Evolutionary conservation across 2,329 filamentous ascomycete species (phyloP).

Genomic region (Alternaria arbusti): DNA sequence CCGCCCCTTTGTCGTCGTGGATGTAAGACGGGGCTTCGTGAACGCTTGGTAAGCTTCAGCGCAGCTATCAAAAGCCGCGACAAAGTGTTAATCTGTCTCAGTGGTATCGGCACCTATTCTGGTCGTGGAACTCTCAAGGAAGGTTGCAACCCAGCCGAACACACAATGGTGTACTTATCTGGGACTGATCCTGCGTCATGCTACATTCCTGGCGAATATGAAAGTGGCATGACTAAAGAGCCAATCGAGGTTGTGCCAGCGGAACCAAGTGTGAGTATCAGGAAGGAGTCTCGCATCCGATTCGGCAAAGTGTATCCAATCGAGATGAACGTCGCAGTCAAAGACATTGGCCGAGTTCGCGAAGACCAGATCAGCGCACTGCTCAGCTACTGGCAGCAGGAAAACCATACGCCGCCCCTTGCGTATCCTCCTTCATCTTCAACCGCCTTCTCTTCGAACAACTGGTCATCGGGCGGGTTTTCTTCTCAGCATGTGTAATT

Average conservation of each 20-base stretch:
- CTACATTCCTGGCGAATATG: conserved; percentile 34
- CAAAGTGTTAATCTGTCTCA: conserved; percentile 9
- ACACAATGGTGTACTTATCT: conserved; percentile 46
- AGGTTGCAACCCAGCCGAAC: conserved; percentile 45
- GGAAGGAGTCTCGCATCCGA: conserved; percentile 48
- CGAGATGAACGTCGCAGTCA: conserved; percentile 54
- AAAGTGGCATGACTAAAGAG: conserved; percentile 43
- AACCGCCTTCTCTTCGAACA: too few species aligned
- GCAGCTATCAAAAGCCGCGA: too few species aligned
- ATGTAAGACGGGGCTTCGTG: conserved; percentile 24
- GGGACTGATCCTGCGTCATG: conserved; percentile 12
- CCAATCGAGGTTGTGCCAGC: conserved; percentile 45
- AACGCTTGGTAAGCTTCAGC: conserved; percentile 25
- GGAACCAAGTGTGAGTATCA: conserved; percentile 27
- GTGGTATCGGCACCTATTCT: conserved; percentile 51
- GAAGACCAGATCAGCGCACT: conserved; percentile 29
- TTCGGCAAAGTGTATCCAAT: conserved; percentile 52
- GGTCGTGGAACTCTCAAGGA: conserved; percentile 45
- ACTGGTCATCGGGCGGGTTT: too few species aligned
- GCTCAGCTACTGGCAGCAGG: conserved; percentile 10
- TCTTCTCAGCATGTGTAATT: too few species aligned
- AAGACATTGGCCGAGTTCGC: conserved; percentile 49
- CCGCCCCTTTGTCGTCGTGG: conserved; percentile 35
- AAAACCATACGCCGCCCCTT: too few species aligned
- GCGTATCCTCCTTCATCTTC: too few species aligned